Conservation (phyloP, 2,329 filamentous ascomycete species). For the Cryphonectria carpinicola region DNA sequence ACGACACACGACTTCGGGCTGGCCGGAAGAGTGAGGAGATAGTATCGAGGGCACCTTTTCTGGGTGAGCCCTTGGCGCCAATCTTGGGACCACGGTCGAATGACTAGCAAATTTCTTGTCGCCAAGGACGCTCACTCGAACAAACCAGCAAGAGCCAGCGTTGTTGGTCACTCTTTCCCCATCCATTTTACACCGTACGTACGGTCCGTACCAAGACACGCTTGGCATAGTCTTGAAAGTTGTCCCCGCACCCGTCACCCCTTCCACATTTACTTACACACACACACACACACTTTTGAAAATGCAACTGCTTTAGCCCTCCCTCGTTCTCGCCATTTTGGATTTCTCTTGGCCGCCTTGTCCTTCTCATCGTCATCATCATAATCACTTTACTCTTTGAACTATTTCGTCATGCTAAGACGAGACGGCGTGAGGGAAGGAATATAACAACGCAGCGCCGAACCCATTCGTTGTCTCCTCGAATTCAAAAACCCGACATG, state of each 20-base stretch:
- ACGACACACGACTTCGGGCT: not conserved
- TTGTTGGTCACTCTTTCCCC: not conserved
- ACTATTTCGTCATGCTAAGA: not conserved
- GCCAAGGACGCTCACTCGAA: not conserved
- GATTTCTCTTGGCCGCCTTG: slow-evolving; percentile 18
- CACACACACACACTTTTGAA: not conserved
- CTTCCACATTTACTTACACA: not conserved
- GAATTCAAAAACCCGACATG: not conserved
- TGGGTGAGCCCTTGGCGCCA: not conserved
- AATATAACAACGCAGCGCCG: not conserved
- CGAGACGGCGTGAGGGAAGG: not conserved
- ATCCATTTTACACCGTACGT: not conserved
- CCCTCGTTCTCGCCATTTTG: slow-evolving; percentile 17
- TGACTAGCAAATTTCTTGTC: slow-evolving; percentile 1
- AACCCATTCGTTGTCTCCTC: not conserved
- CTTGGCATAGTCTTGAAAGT: not conserved
- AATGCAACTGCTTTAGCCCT: slow-evolving; percentile 9
- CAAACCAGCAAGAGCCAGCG: not conserved
- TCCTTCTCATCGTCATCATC: not conserved
- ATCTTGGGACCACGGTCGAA: not conserved
- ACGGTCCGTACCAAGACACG: not conserved
- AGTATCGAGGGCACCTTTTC: not conserved
- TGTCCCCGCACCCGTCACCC: slow-evolving; percentile 17
- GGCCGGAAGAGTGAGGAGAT: not conserved
- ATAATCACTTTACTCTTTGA: not conserved